These are phyloP conservation scores for Ustilago esculenta DNA, from an alignment of 1,284 basidiomycete species.

Conservation along the genomic window DNA sequence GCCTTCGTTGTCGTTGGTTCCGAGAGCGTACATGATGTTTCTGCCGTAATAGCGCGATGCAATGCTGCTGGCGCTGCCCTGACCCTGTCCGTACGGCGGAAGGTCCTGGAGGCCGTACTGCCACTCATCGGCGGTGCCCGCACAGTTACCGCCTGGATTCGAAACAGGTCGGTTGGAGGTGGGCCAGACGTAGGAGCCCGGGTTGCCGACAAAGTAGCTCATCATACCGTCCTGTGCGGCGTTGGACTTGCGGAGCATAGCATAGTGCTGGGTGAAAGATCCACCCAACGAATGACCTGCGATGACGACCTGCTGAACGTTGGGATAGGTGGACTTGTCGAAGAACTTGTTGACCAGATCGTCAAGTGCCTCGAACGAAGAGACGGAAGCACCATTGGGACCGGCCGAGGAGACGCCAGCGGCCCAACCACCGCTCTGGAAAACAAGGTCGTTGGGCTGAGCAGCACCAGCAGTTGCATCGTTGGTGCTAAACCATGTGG, in stretches of 20 bases:
- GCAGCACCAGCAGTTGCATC: constrained; percentile 49
- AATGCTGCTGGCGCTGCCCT: constrained; percentile 27
- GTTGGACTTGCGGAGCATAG: constrained; percentile 53
- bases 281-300: constrained; percentile 62
- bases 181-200: constrained; percentile 54
- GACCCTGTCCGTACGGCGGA: constrained; percentile 28
- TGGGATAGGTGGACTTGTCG: constrained; percentile 56
- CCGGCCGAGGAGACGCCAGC: constrained; percentile 45
- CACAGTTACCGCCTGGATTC: constrained; percentile 36
- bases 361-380: constrained; percentile 56
- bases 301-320: constrained; percentile 52
- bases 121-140: constrained; percentile 29
- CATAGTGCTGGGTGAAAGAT: constrained; percentile 56
- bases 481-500: constrained; percentile 45
- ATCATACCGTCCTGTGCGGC: constrained; percentile 36
- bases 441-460: constrained; percentile 49
- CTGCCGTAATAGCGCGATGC: constrained; percentile 47
- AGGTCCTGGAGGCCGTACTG: constrained; percentile 37
- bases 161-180: constrained; percentile 40
- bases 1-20: constrained; percentile 45
- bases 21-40: constrained; percentile 51
- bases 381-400: constrained; percentile 33
- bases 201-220: constrained; percentile 57
- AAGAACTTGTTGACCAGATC: constrained; percentile 51
- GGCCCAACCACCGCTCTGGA: constrained; percentile 39